Conservation (phyloP, 345 rosid species). For the Lepidium aucheri region DNA sequence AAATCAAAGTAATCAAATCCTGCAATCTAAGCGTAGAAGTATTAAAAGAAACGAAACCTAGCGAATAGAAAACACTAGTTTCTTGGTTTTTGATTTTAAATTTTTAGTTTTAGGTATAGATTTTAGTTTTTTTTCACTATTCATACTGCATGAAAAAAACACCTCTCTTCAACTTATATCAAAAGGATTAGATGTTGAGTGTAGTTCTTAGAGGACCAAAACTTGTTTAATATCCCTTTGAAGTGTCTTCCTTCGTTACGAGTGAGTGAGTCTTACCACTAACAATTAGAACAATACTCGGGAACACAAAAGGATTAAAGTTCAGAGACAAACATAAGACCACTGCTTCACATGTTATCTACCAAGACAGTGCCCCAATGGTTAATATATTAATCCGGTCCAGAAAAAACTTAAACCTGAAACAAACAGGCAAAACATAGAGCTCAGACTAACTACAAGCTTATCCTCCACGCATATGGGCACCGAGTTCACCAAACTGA, state of each 20-base stretch:
- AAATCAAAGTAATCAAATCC: no score
- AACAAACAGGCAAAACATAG: background rate
- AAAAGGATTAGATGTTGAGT: no score
- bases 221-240: no score
- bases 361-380: background rate
- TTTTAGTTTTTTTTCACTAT: no score
- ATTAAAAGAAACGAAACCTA: no score
- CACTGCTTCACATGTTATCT: slow-evolving; percentile 13
- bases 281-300: background rate
- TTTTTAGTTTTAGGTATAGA: no score
- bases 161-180: no score
- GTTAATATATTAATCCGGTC: slow-evolving; percentile 1
- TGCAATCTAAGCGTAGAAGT: no score
- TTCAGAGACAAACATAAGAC: background rate
- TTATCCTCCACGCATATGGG: slow-evolving; percentile 93
- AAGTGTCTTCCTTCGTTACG: background rate
- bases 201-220: no score
- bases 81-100: no score
- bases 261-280: background rate
- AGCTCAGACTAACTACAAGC: background rate
- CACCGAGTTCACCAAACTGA: slow-evolving; percentile 98
- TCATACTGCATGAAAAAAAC: no score
- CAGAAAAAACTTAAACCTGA: background rate
- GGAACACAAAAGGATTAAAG: background rate
- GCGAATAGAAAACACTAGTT: no score